Conservation (phyloP, 306 rosid genomes). For the apple (Malus domestica) region DNA sequence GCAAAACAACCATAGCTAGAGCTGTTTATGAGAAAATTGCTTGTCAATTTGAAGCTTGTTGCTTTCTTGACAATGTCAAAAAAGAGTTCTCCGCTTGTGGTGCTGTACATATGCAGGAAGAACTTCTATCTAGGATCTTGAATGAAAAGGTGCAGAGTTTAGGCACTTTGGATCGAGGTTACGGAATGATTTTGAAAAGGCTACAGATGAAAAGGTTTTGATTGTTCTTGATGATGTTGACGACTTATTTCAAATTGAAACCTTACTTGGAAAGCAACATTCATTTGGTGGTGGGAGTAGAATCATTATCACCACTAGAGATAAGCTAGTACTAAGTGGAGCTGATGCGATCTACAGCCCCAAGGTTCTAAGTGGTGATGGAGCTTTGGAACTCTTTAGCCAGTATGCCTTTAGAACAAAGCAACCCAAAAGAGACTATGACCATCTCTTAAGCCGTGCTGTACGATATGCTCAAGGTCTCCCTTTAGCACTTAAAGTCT, state of each 20-base stretch:
- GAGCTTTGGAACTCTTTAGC: slow-evolving; percentile 8
- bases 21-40: too few species aligned
- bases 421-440: background rate
- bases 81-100: too few species aligned
- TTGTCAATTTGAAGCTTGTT: too few species aligned
- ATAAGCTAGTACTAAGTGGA: background rate
- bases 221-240: slow-evolving; percentile 20
- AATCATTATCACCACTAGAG: slow-evolving; percentile 17
- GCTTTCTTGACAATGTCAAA: too few species aligned
- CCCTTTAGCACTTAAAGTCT: background rate
- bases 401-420: slow-evolving; percentile 1
- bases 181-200: background rate
- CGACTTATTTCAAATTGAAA: background rate
- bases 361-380: background rate
- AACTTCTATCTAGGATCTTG: fast-evolving
- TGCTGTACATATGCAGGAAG: too few species aligned
- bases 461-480: background rate
- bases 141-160: background rate
- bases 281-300: slow-evolving; percentile 17
- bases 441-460: background rate
- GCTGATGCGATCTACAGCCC: slow-evolving; percentile 1
- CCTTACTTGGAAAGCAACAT: background rate
- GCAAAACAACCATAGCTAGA: too few species aligned
- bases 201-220: background rate
- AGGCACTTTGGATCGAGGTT: background rate